phyloP scores from a whole-genome alignment of 331 rosid genomes.

The Stylosanthes scabra region DNA sequence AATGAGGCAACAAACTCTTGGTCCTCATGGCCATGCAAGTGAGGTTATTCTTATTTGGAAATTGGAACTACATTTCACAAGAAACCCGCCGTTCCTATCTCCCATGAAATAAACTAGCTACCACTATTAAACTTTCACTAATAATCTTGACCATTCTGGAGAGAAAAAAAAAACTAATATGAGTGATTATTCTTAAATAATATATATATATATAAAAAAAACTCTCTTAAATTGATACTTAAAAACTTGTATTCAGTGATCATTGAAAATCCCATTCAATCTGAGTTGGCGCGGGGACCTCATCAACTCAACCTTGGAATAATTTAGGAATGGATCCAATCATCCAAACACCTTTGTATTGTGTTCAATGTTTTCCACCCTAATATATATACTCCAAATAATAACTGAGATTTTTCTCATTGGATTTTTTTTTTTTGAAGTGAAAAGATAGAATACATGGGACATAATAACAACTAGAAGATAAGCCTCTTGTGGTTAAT shows the following conservation, averaged over 20 bases:
- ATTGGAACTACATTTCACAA: conserved; percentile 69
- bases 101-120: conserved; percentile 42
- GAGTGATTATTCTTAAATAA: too few species aligned
- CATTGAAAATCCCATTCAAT: conserved; percentile 7
- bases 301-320: conserved; percentile 20
- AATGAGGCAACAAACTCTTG: conserved; percentile 29
- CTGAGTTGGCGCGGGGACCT: conserved; percentile 37
- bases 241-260: conserved; percentile 8
- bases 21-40: conserved; percentile 42
- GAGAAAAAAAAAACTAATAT: neutral
- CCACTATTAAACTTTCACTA: conserved; percentile 8
- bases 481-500: neutral
- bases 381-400: neutral
- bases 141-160: conserved; percentile 11
- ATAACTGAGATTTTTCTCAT: neutral
- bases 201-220: too few species aligned
- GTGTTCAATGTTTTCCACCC: neutral
- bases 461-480: neutral
- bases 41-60: conserved; percentile 54
- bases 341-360: neutral
- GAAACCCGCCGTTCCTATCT: conserved; percentile 72
- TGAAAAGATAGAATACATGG: neutral
- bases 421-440: too few species aligned
- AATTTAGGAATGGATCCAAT: conserved; percentile 10
- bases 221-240: neutral